A percentile compares a stretch with the other conserved stretches of the same genome.
Conservation (phyloP, 2,329 filamentous ascomycete genomes). For the Trichophyton verrucosum region DNA sequence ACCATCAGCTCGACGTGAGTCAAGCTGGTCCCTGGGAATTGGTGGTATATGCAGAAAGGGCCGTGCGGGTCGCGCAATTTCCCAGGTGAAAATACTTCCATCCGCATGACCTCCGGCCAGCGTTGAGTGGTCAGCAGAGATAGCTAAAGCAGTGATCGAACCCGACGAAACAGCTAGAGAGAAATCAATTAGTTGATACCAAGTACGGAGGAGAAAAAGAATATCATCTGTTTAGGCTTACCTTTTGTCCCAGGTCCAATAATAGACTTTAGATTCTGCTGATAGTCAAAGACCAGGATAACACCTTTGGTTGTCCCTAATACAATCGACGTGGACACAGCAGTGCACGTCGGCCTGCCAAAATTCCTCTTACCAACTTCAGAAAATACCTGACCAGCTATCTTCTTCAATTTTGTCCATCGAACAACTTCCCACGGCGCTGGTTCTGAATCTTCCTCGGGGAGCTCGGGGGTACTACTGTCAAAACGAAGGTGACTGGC, state of each 20-base stretch:
- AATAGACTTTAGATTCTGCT: conserved; percentile 86
- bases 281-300: conserved; percentile 92
- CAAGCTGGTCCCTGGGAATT: conserved; percentile 51
- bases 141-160: conserved; percentile 69
- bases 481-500: conserved; percentile 53
- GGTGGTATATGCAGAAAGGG: conserved; percentile 83
- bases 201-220: background rate
- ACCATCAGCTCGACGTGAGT: conserved; percentile 61
- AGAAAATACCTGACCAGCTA: conserved; percentile 81
- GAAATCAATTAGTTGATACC: background rate
- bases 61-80: conserved; percentile 64
- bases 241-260: conserved; percentile 88
- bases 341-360: conserved; percentile 78
- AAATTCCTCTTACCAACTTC: conserved; percentile 87
- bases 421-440: conserved; percentile 93
- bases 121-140: conserved; percentile 88
- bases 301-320: conserved; percentile 90
- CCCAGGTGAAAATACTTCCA: conserved; percentile 95
- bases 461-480: conserved; percentile 43
- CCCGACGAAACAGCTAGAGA: conserved; percentile 73
- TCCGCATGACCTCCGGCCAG: conserved; percentile 80
- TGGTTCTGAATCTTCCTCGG: conserved; percentile 64
- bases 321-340: conserved; percentile 76
- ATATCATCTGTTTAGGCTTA: conserved; percentile 26
- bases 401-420: conserved; percentile 86